A percentile compares a stretch with the other conserved stretches of the same genome.
Conservation (phyloP, 1,139 yeast species). For the Sugiyamaella castrensis region DNA sequence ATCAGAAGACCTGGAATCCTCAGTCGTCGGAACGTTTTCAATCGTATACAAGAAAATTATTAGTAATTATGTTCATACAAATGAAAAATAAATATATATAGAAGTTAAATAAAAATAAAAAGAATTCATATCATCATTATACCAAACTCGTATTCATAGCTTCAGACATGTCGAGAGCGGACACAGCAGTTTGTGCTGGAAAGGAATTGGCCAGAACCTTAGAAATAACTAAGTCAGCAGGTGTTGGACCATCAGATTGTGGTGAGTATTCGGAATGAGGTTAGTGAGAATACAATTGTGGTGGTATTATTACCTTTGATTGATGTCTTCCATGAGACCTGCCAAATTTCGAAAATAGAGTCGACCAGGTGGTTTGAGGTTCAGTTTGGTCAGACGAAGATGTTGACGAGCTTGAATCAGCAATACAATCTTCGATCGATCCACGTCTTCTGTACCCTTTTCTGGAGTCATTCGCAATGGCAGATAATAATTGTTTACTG, state of each 20-base stretch:
- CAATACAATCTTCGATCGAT: not conserved
- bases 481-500: conserved; percentile 18
- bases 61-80: no score
- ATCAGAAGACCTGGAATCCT: no score
- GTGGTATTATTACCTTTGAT: not conserved
- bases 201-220: not conserved
- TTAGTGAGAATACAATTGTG: not conserved
- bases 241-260: not conserved
- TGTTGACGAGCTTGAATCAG: not conserved
- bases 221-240: not conserved
- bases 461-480: conserved; percentile 16
- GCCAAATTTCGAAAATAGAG: conserved; percentile 7
- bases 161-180: conserved; percentile 8
- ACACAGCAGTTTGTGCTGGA: not conserved
- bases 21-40: no score
- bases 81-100: not conserved
- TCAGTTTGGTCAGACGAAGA: conserved; percentile 2
- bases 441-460: not conserved
- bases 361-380: conserved; percentile 4
- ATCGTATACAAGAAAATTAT: no score
- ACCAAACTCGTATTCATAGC: conserved; percentile 10
- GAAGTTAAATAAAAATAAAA: conserved; percentile 1
- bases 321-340: not conserved
- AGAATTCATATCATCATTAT: conserved; percentile 1
- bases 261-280: not conserved